Evolutionary conservation across 2,329 filamentous ascomycete genomes (phyloP), one percentile per base, ranked within the genome.

Genomic region (Corniculantispora saksenae): DNA sequence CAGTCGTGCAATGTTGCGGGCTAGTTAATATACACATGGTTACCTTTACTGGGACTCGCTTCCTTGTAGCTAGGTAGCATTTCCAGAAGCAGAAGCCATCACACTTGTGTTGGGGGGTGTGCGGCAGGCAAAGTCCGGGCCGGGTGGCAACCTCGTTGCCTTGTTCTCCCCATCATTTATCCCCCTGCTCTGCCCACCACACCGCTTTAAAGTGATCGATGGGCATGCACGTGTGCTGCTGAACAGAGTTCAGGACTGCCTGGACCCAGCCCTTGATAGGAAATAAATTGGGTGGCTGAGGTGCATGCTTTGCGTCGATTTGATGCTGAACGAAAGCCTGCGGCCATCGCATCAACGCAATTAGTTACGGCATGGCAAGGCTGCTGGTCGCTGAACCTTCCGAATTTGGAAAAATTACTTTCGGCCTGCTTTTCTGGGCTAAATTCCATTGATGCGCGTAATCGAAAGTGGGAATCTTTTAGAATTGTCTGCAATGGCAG

Each of bases 181-280:
- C 25, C 50, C 43, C 53, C 32, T 64, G 43, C 45, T 21, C 35
- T 50, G 53, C 29, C 45, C 54, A 51, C 55, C 62, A 59, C 62
- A 64, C 62, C 62, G 62, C 62, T 64, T 60, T 2, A n/a, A 19
- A 64, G 13, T 64, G 48, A 64, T 64, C 55, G 55, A 54, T 64
- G 29, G 8, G 48, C 32, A 48, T 29, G 48, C 62, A 64, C 62
- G 62, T 64, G 62, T 59, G 27, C 58, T 47, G 38, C 54, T 23
- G 19, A 40, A 40, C 47, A 61, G 21, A 48, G 56, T 43, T 29
- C 35, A 51, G 47, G 21, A 25, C 25, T 10, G 21, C 17, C 32
- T 45, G 48, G 25, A 45, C 38, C 43, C 40, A 29, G 61, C 21
- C 59, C 38, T 12, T 29, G 13, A 7, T 43, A 43, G 61, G 21